Base-by-base conservation (phyloP, 441 rosid genomes). In the Syzygium syzygioides region DNA sequence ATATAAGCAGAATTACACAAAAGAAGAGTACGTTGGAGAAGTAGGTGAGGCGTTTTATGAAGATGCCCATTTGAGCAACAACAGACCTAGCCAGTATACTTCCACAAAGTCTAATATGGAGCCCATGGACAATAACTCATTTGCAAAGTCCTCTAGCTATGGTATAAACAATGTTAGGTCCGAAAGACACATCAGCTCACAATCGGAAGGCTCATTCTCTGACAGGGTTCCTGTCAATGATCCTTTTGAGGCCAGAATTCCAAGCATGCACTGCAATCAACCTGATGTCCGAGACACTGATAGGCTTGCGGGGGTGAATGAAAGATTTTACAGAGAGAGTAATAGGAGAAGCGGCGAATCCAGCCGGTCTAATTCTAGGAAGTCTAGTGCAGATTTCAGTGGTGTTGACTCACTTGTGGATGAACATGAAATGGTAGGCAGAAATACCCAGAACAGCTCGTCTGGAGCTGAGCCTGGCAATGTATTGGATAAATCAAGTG, bases 281-380 rank as follows among this genome's bases (percentile, higher is more conserved):
- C 89, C 54, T 86, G 90, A 89, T 87, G 91, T 91, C 88, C 87
- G 86, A 50, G 92, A 91, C 79, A 89, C 87, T 83, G 90, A 93
- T 87, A 90, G 91, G 89, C 90, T 83, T 56, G 88, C 87, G 4
- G 91, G 91, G 59, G 86, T 90, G 87, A 60, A 91, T 79, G 92
- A 89, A 87, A 91, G 92, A 83, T 64, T 88, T 90, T 56, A 88
- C 80, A 68, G 76, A 55, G 87, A 85, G 59, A 89, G 89, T 90
- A 90, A 90, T 48, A 91, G 54, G 90, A 91, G 41, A 79, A 55
- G 87, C 41, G 54, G 71, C 87, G 88, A 59, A 79, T 86, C 92
- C 86, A 86, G 84, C 57, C 85, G 23, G 34, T 87, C 91, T 55
- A 88, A 87, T 89, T 90, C 93, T 68, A 76, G 88, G 88, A 92